Evolutionary conservation across 2,329 filamentous ascomycete species (phyloP), one percentile per base, ranked within the genome.

Genomic region (Ilyonectria destructans): DNA sequence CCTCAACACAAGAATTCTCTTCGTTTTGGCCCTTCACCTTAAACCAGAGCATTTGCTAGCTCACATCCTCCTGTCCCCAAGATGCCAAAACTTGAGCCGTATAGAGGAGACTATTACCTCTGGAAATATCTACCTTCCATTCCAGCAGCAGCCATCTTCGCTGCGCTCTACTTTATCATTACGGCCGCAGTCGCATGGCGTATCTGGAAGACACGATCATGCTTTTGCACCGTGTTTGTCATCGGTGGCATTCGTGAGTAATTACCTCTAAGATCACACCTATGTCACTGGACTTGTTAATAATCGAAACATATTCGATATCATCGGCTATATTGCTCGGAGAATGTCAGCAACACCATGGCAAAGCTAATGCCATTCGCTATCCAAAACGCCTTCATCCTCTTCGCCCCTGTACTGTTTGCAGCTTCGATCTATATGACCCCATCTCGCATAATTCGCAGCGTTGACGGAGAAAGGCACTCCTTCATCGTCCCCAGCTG

Each of bases 341-440:
- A 19, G 23, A 7, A 54, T 10, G 4, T 29, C 43, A 9, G 37
- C 31, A n/a, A 49, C 19, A 58, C 46, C 13, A 48, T 40, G 12
- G 40, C 33, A 23, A 29, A 48, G 6, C 56, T 58, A 9, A 29
- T 49, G n/a, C 73, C 72, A 1, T 84, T 79, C 75, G 76, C 78
- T 0, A 75, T 81, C 1, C 82, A 84, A 63, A 76, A 78, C 33
- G 77, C 83, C 62, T 45, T 70, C 10, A 29, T 73, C 4, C 69
- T 73, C 19, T 74, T 84, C 12, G 79, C 81, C 0, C 82, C 83
- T 0, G 78, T 81, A 0, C 74, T 85, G 5, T 79, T 83, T 52
- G 80, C 83, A 9, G 80, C 80, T 0, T 77, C 77, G 0, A 73
- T 82, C 15, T 82, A 83, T 71, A 83, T 62, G 58, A 35, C 26